Evolutionary conservation across 768 basidiomycete genomes (phyloP).

Genomic region (Pleurotus sapidus): DNA sequence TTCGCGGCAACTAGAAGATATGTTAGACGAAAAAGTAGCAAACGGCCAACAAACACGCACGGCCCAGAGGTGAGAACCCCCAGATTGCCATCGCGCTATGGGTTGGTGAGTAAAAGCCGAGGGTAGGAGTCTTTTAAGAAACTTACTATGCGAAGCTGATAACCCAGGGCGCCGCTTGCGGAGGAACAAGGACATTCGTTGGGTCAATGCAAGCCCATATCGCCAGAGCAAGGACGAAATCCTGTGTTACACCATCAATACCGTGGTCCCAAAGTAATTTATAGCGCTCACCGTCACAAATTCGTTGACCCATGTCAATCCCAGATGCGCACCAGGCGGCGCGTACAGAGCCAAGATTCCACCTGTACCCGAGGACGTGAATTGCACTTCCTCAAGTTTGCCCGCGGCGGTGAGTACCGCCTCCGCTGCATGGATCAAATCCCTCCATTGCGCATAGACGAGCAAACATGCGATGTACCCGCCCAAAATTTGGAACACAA

Average conservation of each 20-base stretch:
- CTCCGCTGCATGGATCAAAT: conserved; percentile 39
- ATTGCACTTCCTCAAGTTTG: conserved; percentile 22
- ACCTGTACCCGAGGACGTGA: conserved; percentile 40
- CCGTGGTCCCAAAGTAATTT: too few species aligned
- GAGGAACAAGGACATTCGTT: conserved; percentile 56
- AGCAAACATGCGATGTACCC: conserved; percentile 60
- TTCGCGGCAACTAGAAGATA: conserved; percentile 51
- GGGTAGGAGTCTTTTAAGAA: not conserved
- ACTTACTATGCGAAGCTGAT: conserved; percentile 61
- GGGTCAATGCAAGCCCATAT: conserved; percentile 57
- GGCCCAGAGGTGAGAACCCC: conserved; percentile 51
- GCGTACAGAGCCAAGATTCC: conserved; percentile 55
- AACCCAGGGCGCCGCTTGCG: conserved; percentile 45
- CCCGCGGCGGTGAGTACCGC: conserved; percentile 20
- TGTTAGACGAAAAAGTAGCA: not conserved
- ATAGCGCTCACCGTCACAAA: conserved; percentile 44
- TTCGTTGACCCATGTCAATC: conserved; percentile 50
- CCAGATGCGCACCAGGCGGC: conserved; percentile 38
- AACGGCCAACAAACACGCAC: conserved; percentile 28
- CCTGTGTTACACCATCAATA: conserved; percentile 19
- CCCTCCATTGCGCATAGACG: conserved; percentile 62
- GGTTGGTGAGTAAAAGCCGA: not conserved
- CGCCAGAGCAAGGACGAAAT: conserved; percentile 45
- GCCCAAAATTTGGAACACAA: conserved; percentile 63
- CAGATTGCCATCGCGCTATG: conserved; percentile 56